Percentiles rank a stretch among this genome's conserved stretches.
phyloP scores from a whole-genome alignment of 108 stramenopile species.

The Cylindrotheca fusiformis region DNA sequence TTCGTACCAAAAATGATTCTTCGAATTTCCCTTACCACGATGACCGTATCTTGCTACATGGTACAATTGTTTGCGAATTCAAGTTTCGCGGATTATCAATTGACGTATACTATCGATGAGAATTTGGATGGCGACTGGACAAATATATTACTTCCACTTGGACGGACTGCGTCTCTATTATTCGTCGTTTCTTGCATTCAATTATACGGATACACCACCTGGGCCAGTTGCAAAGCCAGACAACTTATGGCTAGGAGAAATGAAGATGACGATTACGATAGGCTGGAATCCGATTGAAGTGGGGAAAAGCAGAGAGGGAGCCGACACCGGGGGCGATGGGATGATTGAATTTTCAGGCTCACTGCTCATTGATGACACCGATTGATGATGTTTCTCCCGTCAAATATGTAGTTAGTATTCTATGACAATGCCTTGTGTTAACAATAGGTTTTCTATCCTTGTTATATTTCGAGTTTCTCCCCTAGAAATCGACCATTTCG shows the following conservation, averaged over 20 bases:
- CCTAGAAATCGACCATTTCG: too few relatives aligned
- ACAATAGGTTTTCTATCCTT: too few relatives aligned
- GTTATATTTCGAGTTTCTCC: too few relatives aligned
- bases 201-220: conserved; percentile 25
- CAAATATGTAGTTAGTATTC: too few relatives aligned
- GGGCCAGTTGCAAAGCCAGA: conserved; percentile 20
- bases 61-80: conserved; percentile 44
- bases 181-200: conserved; percentile 33
- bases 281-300: too few relatives aligned
- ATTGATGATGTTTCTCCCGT: too few relatives aligned
- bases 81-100: conserved; percentile 42
- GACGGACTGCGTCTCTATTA: conserved; percentile 35
- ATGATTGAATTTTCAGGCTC: too few relatives aligned
- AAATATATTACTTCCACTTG: conserved; percentile 43
- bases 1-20: conserved; percentile 25
- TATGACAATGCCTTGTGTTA: too few relatives aligned
- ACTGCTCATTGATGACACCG: too few relatives aligned
- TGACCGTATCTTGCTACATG: conserved; percentile 49
- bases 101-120: conserved; percentile 46
- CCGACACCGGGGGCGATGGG: too few relatives aligned
- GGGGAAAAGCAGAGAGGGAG: too few relatives aligned
- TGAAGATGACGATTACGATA: too few relatives aligned
- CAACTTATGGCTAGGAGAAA: background rate
- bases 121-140: conserved; percentile 41
- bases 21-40: conserved; percentile 17